Base-by-base conservation (phyloP, 208 protist species). In the Trypanosoma mega region DNA sequence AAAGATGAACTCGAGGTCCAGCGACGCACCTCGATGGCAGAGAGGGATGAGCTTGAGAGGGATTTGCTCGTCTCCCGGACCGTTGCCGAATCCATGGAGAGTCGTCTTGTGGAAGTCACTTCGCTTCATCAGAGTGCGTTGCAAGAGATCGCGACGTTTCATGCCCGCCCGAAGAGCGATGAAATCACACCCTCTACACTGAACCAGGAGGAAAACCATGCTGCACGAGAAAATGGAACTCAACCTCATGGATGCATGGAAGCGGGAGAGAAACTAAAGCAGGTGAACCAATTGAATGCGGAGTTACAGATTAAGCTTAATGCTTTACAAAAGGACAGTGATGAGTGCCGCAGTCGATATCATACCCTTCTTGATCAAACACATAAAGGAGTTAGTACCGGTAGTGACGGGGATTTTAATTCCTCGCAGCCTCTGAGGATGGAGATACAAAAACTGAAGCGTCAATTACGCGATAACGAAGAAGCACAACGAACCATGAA, bases 201-300 rank as follows among this genome's bases (percentile, higher is more conserved):
- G 9, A 64, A 70, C 34, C 70, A 68, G 2, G 65, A 80, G 48
- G 63, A 62, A 9, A 72, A 66, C 24, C 23, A 30, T 0, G 49
- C 63, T 5, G 74, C 74, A 3, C 31, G 16, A 12, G 9, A 58
- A 4, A 37, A 45, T 27, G 48, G 46, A 8, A 58, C 57, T 39
- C 44, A 50, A 0, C 39, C 53, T 1, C 61, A 76, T 33, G n/a
- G n/a, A n/a, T n/a, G n/a, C n/a, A n/a, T n/a, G n/a, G n/a, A n/a
- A n/a, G n/a, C n/a, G n/a, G n/a, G n/a, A n/a, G 65, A 82, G 16
- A 61, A 72, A 21, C 39, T 72, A 31, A 54, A 85, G 39, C 60
- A 72, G 39, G 39, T 85, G 5, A 51, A 30, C 21, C 57, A 70
- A 27, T 57, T 45, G 18, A 43, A 72, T 60, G 57, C 57, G 2